These are phyloP conservation scores for Plantago coronopus DNA, from an alignment of 305 asterid species.

Conservation along the genomic window DNA sequence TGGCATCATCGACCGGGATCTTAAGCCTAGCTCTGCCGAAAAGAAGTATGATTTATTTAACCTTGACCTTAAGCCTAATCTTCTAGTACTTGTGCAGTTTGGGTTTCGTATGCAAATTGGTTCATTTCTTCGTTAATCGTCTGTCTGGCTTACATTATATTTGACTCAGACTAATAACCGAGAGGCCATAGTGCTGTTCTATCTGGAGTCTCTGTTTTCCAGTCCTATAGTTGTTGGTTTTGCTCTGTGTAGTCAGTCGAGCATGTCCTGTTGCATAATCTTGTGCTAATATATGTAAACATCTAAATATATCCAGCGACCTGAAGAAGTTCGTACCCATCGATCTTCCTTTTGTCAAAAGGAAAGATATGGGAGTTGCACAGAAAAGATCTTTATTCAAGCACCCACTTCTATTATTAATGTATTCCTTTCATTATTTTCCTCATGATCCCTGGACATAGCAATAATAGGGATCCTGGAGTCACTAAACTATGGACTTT, in stretches of 20 bases:
- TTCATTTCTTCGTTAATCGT: not conserved
- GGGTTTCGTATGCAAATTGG: slow-evolving; percentile 4
- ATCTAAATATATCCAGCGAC: not conserved
- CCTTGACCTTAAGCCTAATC: slow-evolving; percentile 5
- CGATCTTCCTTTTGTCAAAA: not conserved
- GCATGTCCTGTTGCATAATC: not conserved
- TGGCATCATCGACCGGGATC: slow-evolving; percentile 96
- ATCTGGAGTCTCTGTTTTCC: not conserved
- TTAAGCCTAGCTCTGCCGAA: slow-evolving; percentile 81
- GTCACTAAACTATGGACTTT: not conserved
- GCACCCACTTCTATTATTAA: not conserved
- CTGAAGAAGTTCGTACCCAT: not conserved
- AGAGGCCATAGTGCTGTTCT: not conserved
- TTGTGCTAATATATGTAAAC: not conserved
- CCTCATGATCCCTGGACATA: not conserved
- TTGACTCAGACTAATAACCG: not conserved
- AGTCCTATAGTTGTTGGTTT: not conserved
- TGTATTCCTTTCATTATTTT: not conserved
- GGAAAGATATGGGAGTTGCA: not conserved
- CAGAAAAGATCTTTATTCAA: not conserved
- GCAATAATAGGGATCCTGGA: not conserved
- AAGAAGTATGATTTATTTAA: slow-evolving; percentile 61
- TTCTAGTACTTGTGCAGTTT: slow-evolving; percentile 16
- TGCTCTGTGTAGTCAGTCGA: not conserved
- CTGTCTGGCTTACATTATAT: not conserved